A percentile compares a stretch with the other conserved stretches of the same genome.
These are phyloP conservation scores for Claviceps sp. DNA, from an alignment of 2,329 filamentous ascomycete genomes.

Conservation along the genomic window DNA sequence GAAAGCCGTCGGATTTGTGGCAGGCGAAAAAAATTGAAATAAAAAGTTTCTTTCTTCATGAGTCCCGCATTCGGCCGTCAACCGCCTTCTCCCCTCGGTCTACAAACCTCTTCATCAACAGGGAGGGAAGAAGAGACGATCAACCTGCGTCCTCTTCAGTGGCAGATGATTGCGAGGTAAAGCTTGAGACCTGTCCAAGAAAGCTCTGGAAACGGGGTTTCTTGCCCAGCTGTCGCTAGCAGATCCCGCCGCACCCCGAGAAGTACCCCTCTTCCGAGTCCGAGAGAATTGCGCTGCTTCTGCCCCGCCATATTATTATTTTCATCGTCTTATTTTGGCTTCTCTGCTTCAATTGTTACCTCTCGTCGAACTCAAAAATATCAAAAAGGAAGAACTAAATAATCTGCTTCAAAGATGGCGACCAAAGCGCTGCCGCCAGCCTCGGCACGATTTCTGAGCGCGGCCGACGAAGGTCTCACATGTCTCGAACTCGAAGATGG, in stretches of 20 bases:
- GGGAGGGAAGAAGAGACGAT: conserved; percentile 5
- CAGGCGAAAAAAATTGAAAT: not conserved
- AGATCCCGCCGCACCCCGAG: conserved; percentile 13
- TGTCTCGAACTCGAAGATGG: conserved; percentile 90
- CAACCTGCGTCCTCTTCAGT: conserved; percentile 10
- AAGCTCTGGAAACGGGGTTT: conserved; percentile 26
- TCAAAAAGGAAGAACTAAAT: not conserved
- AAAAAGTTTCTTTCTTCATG: not conserved
- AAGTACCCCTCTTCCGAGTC: conserved; percentile 4
- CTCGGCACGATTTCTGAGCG: conserved; percentile 42
- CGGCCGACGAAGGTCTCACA: conserved; percentile 49
- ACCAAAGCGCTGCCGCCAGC: conserved; percentile 36
- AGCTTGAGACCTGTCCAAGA: conserved; percentile 21
- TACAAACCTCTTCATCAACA: conserved; percentile 5
- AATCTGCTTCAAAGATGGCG: conserved; percentile 16
- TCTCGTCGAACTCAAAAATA: not conserved
- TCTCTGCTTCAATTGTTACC: not conserved
- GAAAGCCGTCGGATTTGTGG: not conserved
- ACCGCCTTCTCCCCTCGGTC: conserved; percentile 1
- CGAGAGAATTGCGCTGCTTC: conserved; percentile 10
- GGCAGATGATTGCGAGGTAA: conserved; percentile 26
- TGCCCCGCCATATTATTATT: conserved; percentile 14
- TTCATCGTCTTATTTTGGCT: not conserved
- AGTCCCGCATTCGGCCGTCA: conserved; percentile 4
- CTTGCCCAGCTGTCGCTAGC: conserved; percentile 22